Base-by-base conservation (phyloP, 2,329 filamentous ascomycete species). In the Polychaeton citri region DNA sequence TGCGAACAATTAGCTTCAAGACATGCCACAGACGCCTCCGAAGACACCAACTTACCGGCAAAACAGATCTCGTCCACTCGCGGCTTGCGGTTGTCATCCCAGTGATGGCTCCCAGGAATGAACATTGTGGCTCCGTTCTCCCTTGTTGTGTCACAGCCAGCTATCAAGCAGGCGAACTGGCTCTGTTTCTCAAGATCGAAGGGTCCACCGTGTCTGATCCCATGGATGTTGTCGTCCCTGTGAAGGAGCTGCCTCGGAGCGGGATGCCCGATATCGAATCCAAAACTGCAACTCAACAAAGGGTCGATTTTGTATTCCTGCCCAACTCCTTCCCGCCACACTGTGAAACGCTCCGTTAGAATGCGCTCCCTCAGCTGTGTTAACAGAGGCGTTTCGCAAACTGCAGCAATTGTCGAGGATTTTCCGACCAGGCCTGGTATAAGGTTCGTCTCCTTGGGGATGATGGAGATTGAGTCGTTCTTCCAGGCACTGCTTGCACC, bases 91-190 rank as follows among this genome's bases (percentile, higher is more conserved):
- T 41, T 30, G 38, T 58, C 45, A 36, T 52, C 46, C 53, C 55
- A 54, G 30, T 42, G 40, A 47, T 57, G 55, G 42, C 42, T 47
- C 1, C 55, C 55, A 2, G 54, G 55, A 0, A 57, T 41, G 21
- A 53, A 50, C 51, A 55, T 56, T 16, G 53, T 58, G 2, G 49
- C 54, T 8, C 54, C 54, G 34, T 55, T 58, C 36, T 52, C 45
- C 15, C 51, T 30, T 5, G 45, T 56, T 5, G 46, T 45, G 17
- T 51, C 40, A 10, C 36, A 40, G 2, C 49, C 54, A 2, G 54
- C 54, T 33, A 56, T 49, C 33, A 56, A 30, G 26, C 46, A 54
- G 2, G 38, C 53, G 36, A 58, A 49, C 32, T 51, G 45, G 13
- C 41, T 49, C 6, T 26, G 38, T 17, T 51, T 37, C 2, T 37